Evolutionary conservation across 108 stramenopile genomes (phyloP).

Genomic region (Cyclotella distinguenda): DNA sequence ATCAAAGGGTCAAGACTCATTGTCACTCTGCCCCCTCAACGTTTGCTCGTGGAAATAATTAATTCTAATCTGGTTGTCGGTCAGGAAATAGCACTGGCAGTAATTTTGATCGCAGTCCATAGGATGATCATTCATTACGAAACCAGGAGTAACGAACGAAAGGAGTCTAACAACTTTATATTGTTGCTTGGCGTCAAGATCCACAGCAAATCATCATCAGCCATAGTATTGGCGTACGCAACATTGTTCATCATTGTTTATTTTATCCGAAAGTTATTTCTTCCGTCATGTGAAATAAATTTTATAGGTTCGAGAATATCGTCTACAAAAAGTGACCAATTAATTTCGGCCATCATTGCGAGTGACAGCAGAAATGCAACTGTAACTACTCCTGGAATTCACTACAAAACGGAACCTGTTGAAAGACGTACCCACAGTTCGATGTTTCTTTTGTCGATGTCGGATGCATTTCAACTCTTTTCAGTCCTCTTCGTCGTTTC

Average conservation of each 20-base stretch:
- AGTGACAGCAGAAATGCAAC: not conserved
- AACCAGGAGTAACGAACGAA: not conserved
- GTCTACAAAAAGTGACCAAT: not conserved
- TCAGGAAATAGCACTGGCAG: slow-evolving; percentile 71
- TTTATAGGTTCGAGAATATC: not conserved
- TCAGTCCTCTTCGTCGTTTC: slow-evolving; percentile 55
- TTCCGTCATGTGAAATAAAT: not conserved
- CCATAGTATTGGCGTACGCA: slow-evolving; percentile 25
- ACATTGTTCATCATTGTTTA: slow-evolving; percentile 45
- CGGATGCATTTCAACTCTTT: slow-evolving; percentile 57
- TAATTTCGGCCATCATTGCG: not conserved
- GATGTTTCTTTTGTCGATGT: too few relatives aligned
- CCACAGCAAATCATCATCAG: slow-evolving; percentile 9
- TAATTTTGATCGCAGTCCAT: slow-evolving; percentile 54
- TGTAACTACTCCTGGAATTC: slow-evolving; percentile 13
- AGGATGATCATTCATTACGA: slow-evolving; percentile 34
- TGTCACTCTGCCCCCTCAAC: slow-evolving; percentile 1
- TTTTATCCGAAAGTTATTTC: slow-evolving; percentile 5
- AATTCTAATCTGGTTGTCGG: slow-evolving; percentile 53
- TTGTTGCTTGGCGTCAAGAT: slow-evolving; percentile 3
- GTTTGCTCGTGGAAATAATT: slow-evolving; percentile 19
- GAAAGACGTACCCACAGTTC: slow-evolving; percentile 19
- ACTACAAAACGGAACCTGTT: slow-evolving; percentile 7
- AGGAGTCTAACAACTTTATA: not conserved
- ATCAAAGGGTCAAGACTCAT: not conserved